These are phyloP conservation scores for Thuja plicata DNA, from an alignment of 83 land plant species.

Conservation along the genomic window DNA sequence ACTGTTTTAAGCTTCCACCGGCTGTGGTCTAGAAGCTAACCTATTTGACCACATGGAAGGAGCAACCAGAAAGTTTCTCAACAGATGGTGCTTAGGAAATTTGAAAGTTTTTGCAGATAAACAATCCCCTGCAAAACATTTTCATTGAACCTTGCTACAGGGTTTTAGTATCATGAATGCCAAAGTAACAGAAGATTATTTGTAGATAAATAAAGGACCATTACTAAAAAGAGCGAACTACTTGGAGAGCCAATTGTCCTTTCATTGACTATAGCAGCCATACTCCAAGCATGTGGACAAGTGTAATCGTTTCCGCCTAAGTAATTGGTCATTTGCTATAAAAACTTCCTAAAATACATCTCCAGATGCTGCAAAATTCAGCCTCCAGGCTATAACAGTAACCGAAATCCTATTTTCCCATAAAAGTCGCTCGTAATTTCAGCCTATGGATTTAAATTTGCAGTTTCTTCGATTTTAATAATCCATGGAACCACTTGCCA, in stretches of 20 bases:
- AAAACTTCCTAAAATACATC: background rate
- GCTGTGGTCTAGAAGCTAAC: background rate
- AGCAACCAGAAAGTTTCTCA: background rate
- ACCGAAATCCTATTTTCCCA: too few species aligned
- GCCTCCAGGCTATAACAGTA: background rate
- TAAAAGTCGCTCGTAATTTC: background rate
- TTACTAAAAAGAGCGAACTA: too few species aligned
- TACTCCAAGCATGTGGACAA: too few species aligned
- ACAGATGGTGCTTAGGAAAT: background rate
- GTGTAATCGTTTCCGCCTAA: too few species aligned
- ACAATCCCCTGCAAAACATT: background rate
- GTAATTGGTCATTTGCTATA: too few species aligned
- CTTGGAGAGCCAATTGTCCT: background rate
- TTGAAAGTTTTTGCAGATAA: background rate
- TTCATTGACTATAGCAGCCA: background rate
- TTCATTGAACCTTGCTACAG: background rate
- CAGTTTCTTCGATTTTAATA: background rate
- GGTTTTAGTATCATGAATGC: background rate
- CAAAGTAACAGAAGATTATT: background rate
- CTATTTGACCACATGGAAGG: background rate
- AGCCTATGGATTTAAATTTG: too few species aligned
- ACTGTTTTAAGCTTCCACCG: background rate
- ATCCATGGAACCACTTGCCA: background rate
- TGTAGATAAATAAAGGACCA: background rate
- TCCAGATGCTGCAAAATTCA: background rate